Evolutionary conservation across 768 basidiomycete genomes (phyloP).

Genomic region (Saitozyma podzolica): DNA sequence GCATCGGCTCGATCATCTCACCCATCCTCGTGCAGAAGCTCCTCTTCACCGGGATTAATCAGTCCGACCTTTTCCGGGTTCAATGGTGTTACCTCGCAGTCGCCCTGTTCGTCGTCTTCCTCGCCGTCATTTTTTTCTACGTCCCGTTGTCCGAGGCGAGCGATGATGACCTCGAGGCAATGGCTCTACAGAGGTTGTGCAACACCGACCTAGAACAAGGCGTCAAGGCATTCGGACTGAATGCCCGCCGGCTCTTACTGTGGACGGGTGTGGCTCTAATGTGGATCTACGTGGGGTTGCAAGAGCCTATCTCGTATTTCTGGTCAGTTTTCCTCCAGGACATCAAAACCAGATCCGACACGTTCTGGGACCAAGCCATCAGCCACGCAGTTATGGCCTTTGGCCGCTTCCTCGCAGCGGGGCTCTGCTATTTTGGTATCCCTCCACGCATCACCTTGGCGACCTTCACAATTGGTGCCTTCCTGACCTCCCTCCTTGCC

Average conservation of each 20-base stretch:
- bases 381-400: constrained; percentile 33
- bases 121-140: too few relatives aligned
- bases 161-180: constrained; percentile 36
- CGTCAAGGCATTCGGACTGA: constrained; percentile 15
- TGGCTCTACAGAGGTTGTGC: constrained; percentile 17
- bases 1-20: constrained; percentile 25
- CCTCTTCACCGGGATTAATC: constrained; percentile 18
- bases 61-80: constrained; percentile 39
- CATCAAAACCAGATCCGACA: constrained; percentile 19
- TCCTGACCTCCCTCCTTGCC: constrained; percentile 24
- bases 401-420: constrained; percentile 32
- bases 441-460: constrained; percentile 32
- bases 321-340: constrained; percentile 16
- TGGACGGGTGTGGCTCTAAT: constrained; percentile 25
- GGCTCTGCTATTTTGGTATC: constrained; percentile 29
- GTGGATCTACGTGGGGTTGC: constrained; percentile 35
- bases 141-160: constrained; percentile 33
- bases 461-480: constrained; percentile 25
- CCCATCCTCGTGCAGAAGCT: constrained; percentile 35
- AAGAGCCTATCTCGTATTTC: constrained; percentile 34
- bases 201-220: constrained; percentile 16
- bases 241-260: constrained; percentile 17
- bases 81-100: constrained; percentile 49
- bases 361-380: too few relatives aligned
- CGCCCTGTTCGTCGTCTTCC: constrained; percentile 34